Evolutionary conservation across 2,329 filamentous ascomycete species (phyloP).

Genomic region (Penicillium sp.): DNA sequence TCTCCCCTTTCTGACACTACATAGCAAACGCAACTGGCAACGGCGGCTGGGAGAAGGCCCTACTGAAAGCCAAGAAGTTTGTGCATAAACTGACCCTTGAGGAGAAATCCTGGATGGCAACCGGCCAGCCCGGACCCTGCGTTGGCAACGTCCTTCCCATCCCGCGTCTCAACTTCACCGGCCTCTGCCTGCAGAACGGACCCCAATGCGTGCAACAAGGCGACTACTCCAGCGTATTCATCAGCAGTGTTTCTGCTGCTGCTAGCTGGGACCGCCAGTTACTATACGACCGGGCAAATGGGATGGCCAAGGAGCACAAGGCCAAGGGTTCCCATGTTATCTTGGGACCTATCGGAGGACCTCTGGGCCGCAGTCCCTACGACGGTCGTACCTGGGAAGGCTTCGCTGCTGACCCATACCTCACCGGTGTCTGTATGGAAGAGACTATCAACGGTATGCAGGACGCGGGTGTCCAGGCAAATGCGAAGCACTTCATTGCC

Average conservation of each 20-base stretch:
- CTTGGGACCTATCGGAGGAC: slow-evolving; percentile 35
- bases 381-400: slow-evolving; percentile 42
- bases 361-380: slow-evolving; percentile 38
- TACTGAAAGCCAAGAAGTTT: slow-evolving; percentile 41
- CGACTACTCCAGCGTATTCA: slow-evolving; percentile 19
- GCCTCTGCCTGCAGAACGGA: slow-evolving; percentile 15
- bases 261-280: slow-evolving; percentile 15
- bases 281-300: slow-evolving; percentile 11
- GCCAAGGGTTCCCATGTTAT: slow-evolving; percentile 13
- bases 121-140: slow-evolving; percentile 13
- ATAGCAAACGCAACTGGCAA: slow-evolving; percentile 24
- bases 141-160: slow-evolving; percentile 18
- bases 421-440: slow-evolving; percentile 46
- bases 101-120: slow-evolving; percentile 25
- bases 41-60: slow-evolving; percentile 25
- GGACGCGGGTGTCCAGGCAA: slow-evolving; percentile 48
- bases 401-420: slow-evolving; percentile 46
- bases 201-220: slow-evolving; percentile 17
- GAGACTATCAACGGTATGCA: slow-evolving; percentile 59
- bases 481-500: slow-evolving; percentile 51
- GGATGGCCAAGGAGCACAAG: slow-evolving; percentile 21
- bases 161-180: slow-evolving; percentile 17
- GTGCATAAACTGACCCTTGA: slow-evolving; percentile 17
- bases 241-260: slow-evolving; percentile 14
- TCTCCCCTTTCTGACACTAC: neutral